Evolutionary conservation across 176 grass and related monocot species (phyloP).

Genomic region (Lolium multiflorum): DNA sequence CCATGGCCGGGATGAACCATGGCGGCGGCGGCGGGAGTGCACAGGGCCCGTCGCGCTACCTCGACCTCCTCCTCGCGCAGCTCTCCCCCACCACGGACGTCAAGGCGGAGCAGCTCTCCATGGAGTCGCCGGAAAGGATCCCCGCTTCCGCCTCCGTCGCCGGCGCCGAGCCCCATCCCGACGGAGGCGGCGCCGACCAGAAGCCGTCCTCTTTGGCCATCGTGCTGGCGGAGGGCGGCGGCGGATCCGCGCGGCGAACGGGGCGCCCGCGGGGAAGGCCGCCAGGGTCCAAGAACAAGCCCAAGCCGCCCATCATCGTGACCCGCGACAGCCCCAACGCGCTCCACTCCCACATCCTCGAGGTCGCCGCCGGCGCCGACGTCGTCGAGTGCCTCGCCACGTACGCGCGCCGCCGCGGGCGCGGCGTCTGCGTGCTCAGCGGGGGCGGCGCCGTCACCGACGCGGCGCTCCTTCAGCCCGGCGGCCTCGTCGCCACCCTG

Average conservation of each 20-base stretch:
- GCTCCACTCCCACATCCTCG: conserved; percentile 85
- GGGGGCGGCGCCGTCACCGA: conserved; percentile 72
- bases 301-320: conserved; percentile 88
- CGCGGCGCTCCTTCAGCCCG: conserved; percentile 81
- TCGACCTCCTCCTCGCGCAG: conserved; percentile 67
- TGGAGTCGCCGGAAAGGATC: conserved; percentile 33
- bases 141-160: background rate
- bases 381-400: conserved; percentile 73
- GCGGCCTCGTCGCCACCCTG: conserved; percentile 81
- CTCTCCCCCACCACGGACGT: conserved; percentile 35
- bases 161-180: background rate
- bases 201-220: conserved; percentile 57
- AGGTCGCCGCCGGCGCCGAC: conserved; percentile 76
- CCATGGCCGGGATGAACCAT: conserved; percentile 60
- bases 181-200: conserved; percentile 42
- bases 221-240: conserved; percentile 29
- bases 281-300: conserved; percentile 88
- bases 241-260: conserved; percentile 37
- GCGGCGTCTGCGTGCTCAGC: conserved; percentile 87
- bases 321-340: conserved; percentile 85
- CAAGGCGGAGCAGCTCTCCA: conserved; percentile 64
- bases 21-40: conserved; percentile 10
- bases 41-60: conserved; percentile 59
- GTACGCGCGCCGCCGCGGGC: conserved; percentile 79
- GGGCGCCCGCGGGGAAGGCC: conserved; percentile 77